A percentile compares a stretch with the other conserved stretches of the same genome.
Conservation (phyloP, 768 basidiomycete species). For the Leucocoprinus birnbaumii region DNA sequence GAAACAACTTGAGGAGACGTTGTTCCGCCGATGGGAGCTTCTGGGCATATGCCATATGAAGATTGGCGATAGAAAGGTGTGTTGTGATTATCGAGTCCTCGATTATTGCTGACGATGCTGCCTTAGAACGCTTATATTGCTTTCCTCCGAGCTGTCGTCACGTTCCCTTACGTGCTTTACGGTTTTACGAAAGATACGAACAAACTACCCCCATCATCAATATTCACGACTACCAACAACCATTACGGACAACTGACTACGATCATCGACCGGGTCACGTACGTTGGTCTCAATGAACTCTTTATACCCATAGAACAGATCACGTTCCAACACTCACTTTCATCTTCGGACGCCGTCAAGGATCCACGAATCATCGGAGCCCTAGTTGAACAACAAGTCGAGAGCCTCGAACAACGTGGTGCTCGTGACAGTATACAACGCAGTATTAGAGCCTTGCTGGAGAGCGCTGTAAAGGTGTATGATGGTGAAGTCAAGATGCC, state of each 20-base stretch:
- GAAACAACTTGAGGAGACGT: constrained; percentile 58
- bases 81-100: constrained; percentile 16
- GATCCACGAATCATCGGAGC: constrained; percentile 38
- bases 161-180: constrained; percentile 49
- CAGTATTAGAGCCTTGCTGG: constrained; percentile 39
- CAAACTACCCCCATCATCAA: constrained; percentile 19
- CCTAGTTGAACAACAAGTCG: constrained; percentile 61
- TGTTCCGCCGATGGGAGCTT: constrained; percentile 78
- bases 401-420: constrained; percentile 46
- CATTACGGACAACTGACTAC: constrained; percentile 52
- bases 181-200: constrained; percentile 35
- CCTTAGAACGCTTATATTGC: constrained; percentile 58
- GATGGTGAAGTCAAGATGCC: constrained; percentile 39
- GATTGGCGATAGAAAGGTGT: constrained; percentile 73
- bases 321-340: constrained; percentile 34
- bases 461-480: constrained; percentile 52
- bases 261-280: constrained; percentile 66
- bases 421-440: constrained; percentile 55
- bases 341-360: neutral
- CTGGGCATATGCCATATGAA: constrained; percentile 77
- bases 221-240: constrained; percentile 38
- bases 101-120: neutral
- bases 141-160: constrained; percentile 45
- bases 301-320: constrained; percentile 47
- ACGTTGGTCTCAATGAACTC: constrained; percentile 66